Base-by-base conservation (phyloP, 2,329 filamentous ascomycete species). In the Aureobasidium sp. region DNA sequence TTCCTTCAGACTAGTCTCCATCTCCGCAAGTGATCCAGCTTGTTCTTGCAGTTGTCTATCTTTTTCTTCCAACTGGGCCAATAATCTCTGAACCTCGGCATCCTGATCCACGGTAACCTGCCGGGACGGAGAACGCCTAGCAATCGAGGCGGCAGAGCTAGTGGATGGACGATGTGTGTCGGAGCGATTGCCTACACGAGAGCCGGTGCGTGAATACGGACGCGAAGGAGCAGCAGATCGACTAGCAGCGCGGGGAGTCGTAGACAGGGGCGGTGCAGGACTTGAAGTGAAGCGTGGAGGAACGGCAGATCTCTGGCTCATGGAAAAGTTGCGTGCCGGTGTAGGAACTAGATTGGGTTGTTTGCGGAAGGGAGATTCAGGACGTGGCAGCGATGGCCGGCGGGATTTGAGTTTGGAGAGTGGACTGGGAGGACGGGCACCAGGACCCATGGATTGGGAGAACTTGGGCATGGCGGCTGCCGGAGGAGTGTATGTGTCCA, bases 21-120 rank as follows among this genome's bases (percentile, higher is more conserved):
- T 97, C 67, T 99, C 94, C 15, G 86, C 82, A 58, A 99, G 77
- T 19, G 87, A 90, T 5, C 84, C 79, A 2, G 90, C 86, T 73
- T 99, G 94, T 47, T 97, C 94, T 68, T 87, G 88, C n/a, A 99
- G 78, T 72, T 96, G 90, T 66, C 82, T 85, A 67, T 97, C 91
- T 33, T 91, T 86, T 64, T 96, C 91, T 66, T 91, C 86, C 22
- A 97, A 80, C 72, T 93, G 84, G 42, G 80, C 77, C 64, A 84
- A 86, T 31, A 99, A 79, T 35, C 85, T 81, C 67, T 88, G 86
- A 8, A 95, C 74, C 71, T 96, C 90, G 47, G 88, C 86, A 35
- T 88, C 88, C 35, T 73, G 69, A 7, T 72, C 70, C 17, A 64
- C 58, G 3, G 62, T 67, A 9, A 64, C 66, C 9, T 75, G 69